A percentile compares a stretch with the other conserved stretches of the same genome.
phyloP scores from a whole-genome alignment of 2,329 filamentous ascomycete genomes.

The Apiospora hydei region DNA sequence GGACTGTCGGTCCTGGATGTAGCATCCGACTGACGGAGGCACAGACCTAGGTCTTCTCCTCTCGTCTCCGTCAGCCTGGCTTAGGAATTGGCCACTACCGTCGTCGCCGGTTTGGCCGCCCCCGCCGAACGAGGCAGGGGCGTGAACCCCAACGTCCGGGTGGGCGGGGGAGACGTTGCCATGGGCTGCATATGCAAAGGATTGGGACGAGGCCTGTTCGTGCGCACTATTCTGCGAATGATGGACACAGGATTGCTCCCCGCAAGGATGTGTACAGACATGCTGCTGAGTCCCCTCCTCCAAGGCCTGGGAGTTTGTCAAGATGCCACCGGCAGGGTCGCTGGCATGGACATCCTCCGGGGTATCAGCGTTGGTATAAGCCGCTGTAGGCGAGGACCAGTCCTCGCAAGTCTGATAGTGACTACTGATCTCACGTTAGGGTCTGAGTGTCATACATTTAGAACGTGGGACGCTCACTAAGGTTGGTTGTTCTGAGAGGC shows the following conservation, averaged over 20 bases:
- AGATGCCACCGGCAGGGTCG: background rate
- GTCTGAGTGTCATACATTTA: too few relatives aligned
- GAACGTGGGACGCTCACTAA: background rate
- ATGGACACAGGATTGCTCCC: background rate
- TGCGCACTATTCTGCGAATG: background rate
- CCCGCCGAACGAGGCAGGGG: background rate
- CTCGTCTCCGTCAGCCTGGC: background rate
- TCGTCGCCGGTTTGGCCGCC: background rate
- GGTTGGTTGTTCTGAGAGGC: background rate
- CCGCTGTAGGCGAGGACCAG: background rate
- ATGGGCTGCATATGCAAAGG: background rate
- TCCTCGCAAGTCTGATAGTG: background rate
- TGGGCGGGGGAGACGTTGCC: background rate
- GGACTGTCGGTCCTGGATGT: slow-evolving; percentile 21
- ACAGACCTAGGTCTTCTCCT: background rate
- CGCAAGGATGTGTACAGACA: background rate
- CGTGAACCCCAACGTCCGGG: background rate
- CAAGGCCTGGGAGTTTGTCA: background rate
- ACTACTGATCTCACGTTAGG: background rate
- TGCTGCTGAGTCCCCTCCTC: background rate
- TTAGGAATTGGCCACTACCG: background rate
- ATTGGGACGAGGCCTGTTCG: background rate
- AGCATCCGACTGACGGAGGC: slow-evolving; percentile 23
- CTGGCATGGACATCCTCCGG: background rate
- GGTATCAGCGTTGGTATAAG: background rate